phyloP scores from a whole-genome alignment of 2,329 filamentous ascomycete species.

The Cytospora piceicola region DNA sequence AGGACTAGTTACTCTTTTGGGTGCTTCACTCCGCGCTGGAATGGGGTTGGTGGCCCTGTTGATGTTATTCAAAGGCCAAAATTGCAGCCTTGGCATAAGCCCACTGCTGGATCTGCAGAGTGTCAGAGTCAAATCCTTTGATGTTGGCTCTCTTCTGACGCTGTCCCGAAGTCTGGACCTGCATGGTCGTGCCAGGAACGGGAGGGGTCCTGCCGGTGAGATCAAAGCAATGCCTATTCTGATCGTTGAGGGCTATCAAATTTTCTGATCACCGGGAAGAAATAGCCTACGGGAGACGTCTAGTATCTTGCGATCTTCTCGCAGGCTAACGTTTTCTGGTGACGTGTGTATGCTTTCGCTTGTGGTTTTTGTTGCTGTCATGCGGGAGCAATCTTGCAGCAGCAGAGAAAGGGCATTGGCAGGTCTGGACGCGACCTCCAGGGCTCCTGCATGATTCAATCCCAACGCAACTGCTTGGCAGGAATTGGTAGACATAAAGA shows the following conservation, averaged over 20 bases:
- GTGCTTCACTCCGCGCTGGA: background rate
- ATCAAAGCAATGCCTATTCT: background rate
- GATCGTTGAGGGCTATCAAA: background rate
- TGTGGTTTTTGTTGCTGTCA: background rate
- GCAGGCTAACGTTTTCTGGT: background rate
- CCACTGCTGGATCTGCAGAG: background rate
- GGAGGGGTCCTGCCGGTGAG: background rate
- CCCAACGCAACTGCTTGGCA: background rate
- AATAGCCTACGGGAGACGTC: background rate
- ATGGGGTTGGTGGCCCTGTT: background rate
- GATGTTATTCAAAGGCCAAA: background rate
- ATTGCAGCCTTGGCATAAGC: background rate
- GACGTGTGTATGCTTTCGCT: background rate
- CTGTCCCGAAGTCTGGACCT: background rate
- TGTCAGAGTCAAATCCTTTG: background rate
- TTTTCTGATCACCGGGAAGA: background rate
- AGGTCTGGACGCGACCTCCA: background rate
- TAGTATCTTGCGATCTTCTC: background rate
- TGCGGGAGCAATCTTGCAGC: background rate
- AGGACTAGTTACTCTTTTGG: background rate
- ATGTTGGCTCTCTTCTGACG: background rate
- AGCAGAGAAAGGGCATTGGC: background rate
- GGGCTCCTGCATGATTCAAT: conserved; percentile 4
- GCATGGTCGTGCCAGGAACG: background rate
- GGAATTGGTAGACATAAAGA: background rate